These are phyloP conservation scores for Spirogloea muscicola DNA, from an alignment of 139 green algal species.

Conservation along the genomic window DNA sequence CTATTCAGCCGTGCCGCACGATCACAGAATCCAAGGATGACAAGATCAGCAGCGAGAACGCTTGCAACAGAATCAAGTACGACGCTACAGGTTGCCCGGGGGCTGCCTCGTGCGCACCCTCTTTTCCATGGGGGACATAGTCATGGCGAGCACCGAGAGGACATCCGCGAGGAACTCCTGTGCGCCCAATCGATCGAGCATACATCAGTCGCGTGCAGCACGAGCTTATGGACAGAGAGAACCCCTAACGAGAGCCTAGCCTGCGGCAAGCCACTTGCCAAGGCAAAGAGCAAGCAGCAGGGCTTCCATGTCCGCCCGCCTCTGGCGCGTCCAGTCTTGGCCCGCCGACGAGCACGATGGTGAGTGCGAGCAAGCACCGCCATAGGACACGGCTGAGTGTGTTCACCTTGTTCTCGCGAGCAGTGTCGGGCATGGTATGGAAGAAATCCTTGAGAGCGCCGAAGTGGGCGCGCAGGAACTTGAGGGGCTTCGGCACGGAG, in stretches of 20 bases:
- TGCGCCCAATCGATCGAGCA: background rate
- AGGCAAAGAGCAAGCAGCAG: background rate
- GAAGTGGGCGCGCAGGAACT: conserved; percentile 92
- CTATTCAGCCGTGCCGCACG: too few species aligned
- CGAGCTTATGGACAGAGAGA: background rate
- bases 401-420: conserved; percentile 48
- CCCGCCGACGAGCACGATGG: too few species aligned
- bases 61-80: background rate
- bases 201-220: background rate
- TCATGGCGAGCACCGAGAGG: conserved; percentile 92
- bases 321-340: too few species aligned
- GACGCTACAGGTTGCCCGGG: background rate
- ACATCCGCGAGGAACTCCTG: conserved; percentile 80
- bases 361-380: background rate
- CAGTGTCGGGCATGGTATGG: conserved; percentile 57
- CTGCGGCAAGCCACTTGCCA: background rate
- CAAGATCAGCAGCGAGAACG: background rate
- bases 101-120: conserved; percentile 12
- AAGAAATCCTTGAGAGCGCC: conserved; percentile 64
- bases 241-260: background rate
- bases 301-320: too few species aligned
- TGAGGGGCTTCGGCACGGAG: conserved; percentile 95
- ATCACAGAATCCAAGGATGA: background rate
- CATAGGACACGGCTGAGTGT: background rate
- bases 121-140: conserved; percentile 62